Percentiles rank a stretch among this genome's conserved stretches.
These are phyloP conservation scores for Helminthosporium solani DNA, from an alignment of 2,329 filamentous ascomycete species.

Conservation along the genomic window DNA sequence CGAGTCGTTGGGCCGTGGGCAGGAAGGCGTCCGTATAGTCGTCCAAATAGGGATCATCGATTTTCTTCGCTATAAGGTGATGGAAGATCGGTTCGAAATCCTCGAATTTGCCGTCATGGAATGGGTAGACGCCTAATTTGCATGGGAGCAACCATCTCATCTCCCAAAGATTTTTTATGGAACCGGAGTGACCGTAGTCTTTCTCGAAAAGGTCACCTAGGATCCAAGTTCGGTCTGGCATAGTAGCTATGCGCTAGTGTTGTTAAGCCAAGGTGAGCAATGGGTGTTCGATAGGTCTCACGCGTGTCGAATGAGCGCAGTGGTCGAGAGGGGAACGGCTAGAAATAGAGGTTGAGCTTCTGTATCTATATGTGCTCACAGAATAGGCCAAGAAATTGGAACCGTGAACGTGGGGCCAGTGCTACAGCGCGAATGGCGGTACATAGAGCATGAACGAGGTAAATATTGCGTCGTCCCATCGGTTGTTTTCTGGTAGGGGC, in stretches of 20 bases:
- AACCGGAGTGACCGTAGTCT: constrained; percentile 39
- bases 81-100: constrained; percentile 66
- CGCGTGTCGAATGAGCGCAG: too few species aligned
- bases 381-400: too few species aligned
- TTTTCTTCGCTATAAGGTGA: constrained; percentile 49
- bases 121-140: constrained; percentile 61
- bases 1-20: constrained; percentile 59
- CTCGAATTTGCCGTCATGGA: constrained; percentile 67
- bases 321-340: too few species aligned
- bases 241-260: constrained; percentile 2
- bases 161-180: constrained; percentile 37
- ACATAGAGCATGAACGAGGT: too few species aligned
- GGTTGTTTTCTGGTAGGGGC: background rate
- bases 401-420: too few species aligned
- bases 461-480: too few species aligned
- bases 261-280: too few species aligned
- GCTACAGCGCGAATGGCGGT: too few species aligned
- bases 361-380: too few species aligned
- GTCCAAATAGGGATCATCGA: constrained; percentile 64
- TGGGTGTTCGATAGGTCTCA: too few species aligned
- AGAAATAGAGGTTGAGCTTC: too few species aligned
- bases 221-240: constrained; percentile 36
- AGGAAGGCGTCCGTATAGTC: constrained; percentile 65
- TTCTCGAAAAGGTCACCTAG: constrained; percentile 40
- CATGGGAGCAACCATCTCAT: constrained; percentile 39